Evolutionary conservation across 2,329 filamentous ascomycete species (phyloP).

Genomic region (Fusarium tricinctum): DNA sequence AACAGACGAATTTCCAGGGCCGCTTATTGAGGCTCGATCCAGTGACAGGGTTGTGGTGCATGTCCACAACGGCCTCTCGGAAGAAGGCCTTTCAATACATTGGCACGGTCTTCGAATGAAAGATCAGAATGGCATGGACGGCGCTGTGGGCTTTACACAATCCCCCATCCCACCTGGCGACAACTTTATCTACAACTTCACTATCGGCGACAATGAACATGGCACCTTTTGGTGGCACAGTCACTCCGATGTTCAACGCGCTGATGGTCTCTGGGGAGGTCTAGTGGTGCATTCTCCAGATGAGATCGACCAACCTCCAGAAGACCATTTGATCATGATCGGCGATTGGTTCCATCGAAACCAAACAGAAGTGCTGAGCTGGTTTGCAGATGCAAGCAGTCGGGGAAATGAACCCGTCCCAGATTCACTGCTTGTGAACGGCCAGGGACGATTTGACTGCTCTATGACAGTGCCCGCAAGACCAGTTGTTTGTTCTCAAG

Average conservation of each 20-base stretch:
- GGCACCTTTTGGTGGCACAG: slow-evolving; percentile 27
- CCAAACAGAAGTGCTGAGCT: not conserved
- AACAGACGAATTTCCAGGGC: slow-evolving; percentile 6
- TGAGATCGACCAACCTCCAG: fast-evolving
- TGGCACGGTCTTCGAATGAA: slow-evolving; percentile 8
- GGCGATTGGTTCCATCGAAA: slow-evolving; percentile 13
- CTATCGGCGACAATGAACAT: not conserved
- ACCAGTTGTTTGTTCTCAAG: not conserved
- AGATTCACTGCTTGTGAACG: slow-evolving; percentile 6
- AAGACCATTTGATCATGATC: slow-evolving; percentile 5
- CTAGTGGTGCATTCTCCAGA: not conserved
- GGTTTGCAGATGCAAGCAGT: slow-evolving; percentile 16
- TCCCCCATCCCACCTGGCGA: fast-evolving
- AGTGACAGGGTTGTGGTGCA: slow-evolving; percentile 1
- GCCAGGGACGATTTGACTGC: not conserved
- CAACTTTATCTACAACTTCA: not conserved
- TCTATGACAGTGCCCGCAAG: slow-evolving; percentile 15
- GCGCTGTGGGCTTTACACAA: slow-evolving; percentile 17
- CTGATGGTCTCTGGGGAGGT: slow-evolving; percentile 14
- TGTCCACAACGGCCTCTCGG: not conserved
- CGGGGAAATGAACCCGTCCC: slow-evolving; percentile 23
- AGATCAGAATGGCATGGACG: slow-evolving; percentile 7
- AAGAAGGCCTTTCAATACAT: slow-evolving; percentile 4
- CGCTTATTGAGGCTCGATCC: slow-evolving; percentile 1
- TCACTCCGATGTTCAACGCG: slow-evolving; percentile 5